These are phyloP conservation scores for Veloboletus limbatus DNA, from an alignment of 1,284 basidiomycete species.

Conservation along the genomic window DNA sequence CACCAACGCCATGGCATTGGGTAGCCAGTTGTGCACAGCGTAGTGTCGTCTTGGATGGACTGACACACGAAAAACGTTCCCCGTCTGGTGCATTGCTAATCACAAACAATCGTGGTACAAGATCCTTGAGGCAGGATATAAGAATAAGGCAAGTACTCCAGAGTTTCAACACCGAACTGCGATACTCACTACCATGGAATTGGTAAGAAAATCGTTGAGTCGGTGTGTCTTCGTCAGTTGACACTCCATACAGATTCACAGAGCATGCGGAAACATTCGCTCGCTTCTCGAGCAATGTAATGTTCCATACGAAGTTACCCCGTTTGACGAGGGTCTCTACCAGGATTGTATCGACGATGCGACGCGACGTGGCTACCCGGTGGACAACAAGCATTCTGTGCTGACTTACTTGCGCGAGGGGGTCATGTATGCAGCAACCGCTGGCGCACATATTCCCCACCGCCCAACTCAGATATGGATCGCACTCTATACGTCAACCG, in stretches of 20 bases:
- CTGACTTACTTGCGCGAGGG: constrained; percentile 16
- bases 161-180: background rate
- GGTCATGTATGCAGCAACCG: constrained; percentile 18
- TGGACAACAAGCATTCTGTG: constrained; percentile 15
- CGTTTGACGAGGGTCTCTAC: constrained; percentile 14
- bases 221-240: background rate
- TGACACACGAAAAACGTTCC: constrained; percentile 11
- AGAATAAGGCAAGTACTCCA: background rate
- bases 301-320: constrained; percentile 15
- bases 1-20: too few relatives aligned
- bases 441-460: constrained; percentile 13
- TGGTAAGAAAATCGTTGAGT: constrained; percentile 5
- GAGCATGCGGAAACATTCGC: constrained; percentile 10
- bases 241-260: constrained; percentile 11
- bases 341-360: constrained; percentile 21
- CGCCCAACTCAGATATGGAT: constrained; percentile 26
- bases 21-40: too few relatives aligned
- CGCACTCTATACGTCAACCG: constrained; percentile 32
- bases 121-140: constrained; percentile 9
- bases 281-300: constrained; percentile 19
- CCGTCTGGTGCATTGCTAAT: too few relatives aligned
- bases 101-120: too few relatives aligned
- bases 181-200: constrained; percentile 12
- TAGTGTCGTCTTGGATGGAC: too few relatives aligned
- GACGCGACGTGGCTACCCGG: constrained; percentile 15